Base-by-base conservation (phyloP, 192 early-diverging fungal genomes). In the Funneliformis geosporum region DNA sequence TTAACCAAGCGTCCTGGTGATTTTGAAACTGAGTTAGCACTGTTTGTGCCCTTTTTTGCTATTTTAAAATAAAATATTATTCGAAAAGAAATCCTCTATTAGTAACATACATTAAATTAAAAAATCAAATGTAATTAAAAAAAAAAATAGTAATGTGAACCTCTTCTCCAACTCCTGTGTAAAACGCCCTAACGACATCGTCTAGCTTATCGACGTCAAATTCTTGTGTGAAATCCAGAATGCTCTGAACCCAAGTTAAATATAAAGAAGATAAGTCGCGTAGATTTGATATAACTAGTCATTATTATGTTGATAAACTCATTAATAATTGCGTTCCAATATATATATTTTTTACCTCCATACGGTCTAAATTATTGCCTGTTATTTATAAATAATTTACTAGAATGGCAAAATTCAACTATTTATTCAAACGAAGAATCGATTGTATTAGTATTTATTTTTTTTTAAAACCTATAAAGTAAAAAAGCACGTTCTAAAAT, bases 1-100 rank as follows among this genome's bases (percentile, higher is more conserved):
- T 88, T 79, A 94, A 94, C 98, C 98, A 99, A 33, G 98, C 90
- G 46, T 98, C 95, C 47, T 95, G 96, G 79, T 99, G 92, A 60
- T 96, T 95, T 87, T 96, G 93, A 81, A 99, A 99, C 84, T 96
- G 93, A 61, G 93, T 94, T 78, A 99, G 86, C 28, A 97, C 82
- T 81, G 92, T 89, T 79, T 95, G 92, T 50, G 98, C 98, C 78
- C 87, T 87, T 83, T 91, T 87, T 91, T 94, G 96, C 96, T 97
- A 71, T 21, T 21, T 2, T 7, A 60, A 50, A 73, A 8, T 40
- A 39, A 33, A 12, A 55, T 14, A 33, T n/a, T 18, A 61, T 46
- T 33, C 23, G 38, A 16, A 60, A 46, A 65, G 39, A 43, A n/a
- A n/a, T n/a, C n/a, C n/a, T n/a, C n/a, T n/a, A n/a, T n/a, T n/a